These are phyloP conservation scores for Rubia peregrina DNA, from an alignment of 305 asterid genomes.

Conservation along the genomic window DNA sequence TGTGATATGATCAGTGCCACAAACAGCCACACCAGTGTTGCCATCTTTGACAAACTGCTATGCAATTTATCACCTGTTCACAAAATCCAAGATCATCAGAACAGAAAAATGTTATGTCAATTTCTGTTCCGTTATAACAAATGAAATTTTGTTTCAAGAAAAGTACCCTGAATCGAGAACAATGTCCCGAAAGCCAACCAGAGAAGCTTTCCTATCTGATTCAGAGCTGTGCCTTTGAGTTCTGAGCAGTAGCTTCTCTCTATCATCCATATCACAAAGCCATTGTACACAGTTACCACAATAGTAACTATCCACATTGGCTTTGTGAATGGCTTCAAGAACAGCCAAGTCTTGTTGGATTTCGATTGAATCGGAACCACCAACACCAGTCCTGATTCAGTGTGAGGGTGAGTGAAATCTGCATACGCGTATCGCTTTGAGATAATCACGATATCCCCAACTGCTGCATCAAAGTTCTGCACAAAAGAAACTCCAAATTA, in stretches of 20 bases:
- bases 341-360: slow-evolving; percentile 28
- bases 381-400: slow-evolving; percentile 33
- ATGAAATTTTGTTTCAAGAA: not conserved
- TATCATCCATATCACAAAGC: slow-evolving; percentile 38
- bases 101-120: not conserved
- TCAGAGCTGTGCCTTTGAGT: slow-evolving; percentile 21
- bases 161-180: slow-evolving; percentile 28
- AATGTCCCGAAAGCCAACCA: slow-evolving; percentile 33
- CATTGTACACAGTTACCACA: slow-evolving; percentile 26
- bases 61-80: slow-evolving; percentile 23
- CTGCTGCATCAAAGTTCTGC: slow-evolving; percentile 37
- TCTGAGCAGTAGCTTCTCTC: slow-evolving; percentile 27
- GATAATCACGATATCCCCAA: slow-evolving; percentile 31
- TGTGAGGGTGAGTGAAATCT: slow-evolving; percentile 35
- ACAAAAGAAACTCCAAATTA: not conserved
- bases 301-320: slow-evolving; percentile 31
- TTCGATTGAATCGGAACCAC: slow-evolving; percentile 27
- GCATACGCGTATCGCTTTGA: slow-evolving; percentile 24
- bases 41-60: slow-evolving; percentile 34
- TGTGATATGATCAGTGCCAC: slow-evolving; percentile 36
- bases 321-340: slow-evolving; percentile 38
- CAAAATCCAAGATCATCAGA: not conserved
- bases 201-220: slow-evolving; percentile 24
- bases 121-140: too few relatives aligned
- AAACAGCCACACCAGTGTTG: slow-evolving; percentile 33